A percentile compares a stretch with the other conserved stretches of the same genome.
These are phyloP conservation scores for Fusarium guadeloupense DNA, from an alignment of 2,329 filamentous ascomycete species.

Conservation along the genomic window DNA sequence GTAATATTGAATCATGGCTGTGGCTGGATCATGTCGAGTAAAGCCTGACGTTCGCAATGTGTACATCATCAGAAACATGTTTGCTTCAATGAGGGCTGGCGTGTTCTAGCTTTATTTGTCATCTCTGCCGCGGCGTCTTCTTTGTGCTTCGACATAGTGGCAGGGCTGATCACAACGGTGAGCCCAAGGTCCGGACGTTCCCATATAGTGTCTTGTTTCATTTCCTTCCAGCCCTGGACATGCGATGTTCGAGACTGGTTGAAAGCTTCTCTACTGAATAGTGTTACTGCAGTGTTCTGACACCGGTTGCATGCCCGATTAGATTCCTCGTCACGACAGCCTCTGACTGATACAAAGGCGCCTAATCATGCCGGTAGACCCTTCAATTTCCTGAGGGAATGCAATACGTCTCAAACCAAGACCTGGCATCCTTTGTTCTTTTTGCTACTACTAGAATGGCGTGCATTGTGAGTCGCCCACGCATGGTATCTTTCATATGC, in stretches of 20 bases:
- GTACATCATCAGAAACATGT: neutral
- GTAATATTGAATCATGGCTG: neutral
- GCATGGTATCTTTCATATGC: neutral
- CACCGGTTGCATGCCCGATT: conserved; percentile 8
- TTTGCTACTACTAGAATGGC: conserved; percentile 8
- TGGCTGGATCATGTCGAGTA: neutral
- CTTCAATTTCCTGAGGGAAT: conserved; percentile 12
- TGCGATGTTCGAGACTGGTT: neutral
- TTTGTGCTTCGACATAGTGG: neutral
- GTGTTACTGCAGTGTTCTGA: neutral
- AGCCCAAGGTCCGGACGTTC: neutral
- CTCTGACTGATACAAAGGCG: neutral
- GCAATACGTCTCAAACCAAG: conserved; percentile 9
- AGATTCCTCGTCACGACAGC: neutral
- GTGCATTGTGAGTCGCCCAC: neutral
- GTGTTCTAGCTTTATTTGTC: neutral
- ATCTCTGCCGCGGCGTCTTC: neutral
- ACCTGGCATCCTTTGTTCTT: conserved; percentile 22
- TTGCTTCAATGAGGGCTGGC: neutral
- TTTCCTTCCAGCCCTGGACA: neutral
- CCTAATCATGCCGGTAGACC: neutral
- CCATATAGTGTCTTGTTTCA: conserved; percentile 10
- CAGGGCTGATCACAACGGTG: neutral
- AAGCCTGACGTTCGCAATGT: neutral
- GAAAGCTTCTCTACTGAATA: neutral